Evolutionary conservation across 2,329 filamentous ascomycete genomes (phyloP).

Genomic region (Amauroascus niger): DNA sequence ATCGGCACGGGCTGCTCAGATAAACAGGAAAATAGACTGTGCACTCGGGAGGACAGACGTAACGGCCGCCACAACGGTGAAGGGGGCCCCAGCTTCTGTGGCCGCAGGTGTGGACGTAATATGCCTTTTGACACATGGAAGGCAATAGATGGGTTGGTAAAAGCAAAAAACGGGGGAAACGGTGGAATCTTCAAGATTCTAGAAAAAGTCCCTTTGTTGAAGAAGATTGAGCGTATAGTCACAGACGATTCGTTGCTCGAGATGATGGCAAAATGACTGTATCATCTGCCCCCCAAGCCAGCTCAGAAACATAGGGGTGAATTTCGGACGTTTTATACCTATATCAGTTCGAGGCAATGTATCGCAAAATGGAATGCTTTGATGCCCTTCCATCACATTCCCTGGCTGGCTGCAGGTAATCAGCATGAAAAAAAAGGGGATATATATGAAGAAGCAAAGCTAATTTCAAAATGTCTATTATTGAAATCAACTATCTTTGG

Average conservation of each 20-base stretch:
- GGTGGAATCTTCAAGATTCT: not conserved
- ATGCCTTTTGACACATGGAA: constrained; percentile 18
- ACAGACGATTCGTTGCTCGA: not conserved
- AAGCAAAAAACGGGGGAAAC: not conserved
- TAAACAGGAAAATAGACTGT: constrained; percentile 14
- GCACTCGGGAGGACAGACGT: constrained; percentile 14
- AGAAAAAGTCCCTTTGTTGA: too few relatives aligned
- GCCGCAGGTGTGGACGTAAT: constrained; percentile 17
- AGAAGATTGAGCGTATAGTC: not conserved
- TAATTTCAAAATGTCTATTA: not conserved
- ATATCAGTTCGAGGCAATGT: constrained; percentile 1
- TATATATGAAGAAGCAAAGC: constrained; percentile 5
- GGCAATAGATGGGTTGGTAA: not conserved
- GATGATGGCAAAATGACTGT: not conserved
- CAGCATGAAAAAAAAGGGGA: not conserved
- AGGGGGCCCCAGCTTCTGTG: constrained; percentile 18
- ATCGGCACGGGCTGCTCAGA: constrained; percentile 15
- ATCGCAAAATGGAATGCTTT: not conserved
- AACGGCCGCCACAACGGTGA: constrained; percentile 16
- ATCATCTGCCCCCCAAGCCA: not conserved
- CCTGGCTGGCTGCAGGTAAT: constrained; percentile 9
- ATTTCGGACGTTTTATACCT: constrained; percentile 7
- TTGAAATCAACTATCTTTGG: constrained; percentile 1
- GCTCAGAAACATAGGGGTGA: not conserved
- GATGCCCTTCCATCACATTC: constrained; percentile 7